These are phyloP conservation scores for Neurospora intermedia DNA, from an alignment of 495 filamentous ascomycete species.

Conservation along the genomic window DNA sequence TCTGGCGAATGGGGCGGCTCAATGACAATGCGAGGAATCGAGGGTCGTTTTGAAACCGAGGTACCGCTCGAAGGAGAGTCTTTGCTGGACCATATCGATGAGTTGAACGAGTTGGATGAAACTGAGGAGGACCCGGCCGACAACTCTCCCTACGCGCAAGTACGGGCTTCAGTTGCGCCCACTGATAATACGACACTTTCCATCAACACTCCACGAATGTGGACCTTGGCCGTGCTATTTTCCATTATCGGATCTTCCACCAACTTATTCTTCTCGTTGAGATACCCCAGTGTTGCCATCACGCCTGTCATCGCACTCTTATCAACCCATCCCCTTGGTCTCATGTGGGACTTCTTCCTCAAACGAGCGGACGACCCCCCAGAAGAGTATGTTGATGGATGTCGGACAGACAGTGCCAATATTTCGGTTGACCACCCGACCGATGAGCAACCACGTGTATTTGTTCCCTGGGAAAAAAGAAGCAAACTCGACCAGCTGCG, in stretches of 20 bases:
- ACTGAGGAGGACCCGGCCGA: constrained; percentile 43
- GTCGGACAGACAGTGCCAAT: constrained; percentile 15
- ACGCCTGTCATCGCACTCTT: constrained; percentile 76
- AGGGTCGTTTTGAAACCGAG: constrained; percentile 37
- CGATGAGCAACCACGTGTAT: constrained; percentile 1
- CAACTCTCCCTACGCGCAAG: constrained; percentile 60
- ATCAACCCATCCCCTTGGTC: constrained; percentile 69
- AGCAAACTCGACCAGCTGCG: constrained; percentile 36
- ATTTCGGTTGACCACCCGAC: constrained; percentile 6
- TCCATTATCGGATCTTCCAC: constrained; percentile 70
- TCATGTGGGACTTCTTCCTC: constrained; percentile 62
- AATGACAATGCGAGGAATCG: constrained; percentile 29
- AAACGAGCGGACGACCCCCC: constrained; percentile 51
- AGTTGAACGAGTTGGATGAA: constrained; percentile 20
- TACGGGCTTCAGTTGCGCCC: constrained; percentile 65
- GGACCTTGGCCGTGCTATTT: constrained; percentile 66
- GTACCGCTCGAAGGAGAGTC: constrained; percentile 20
- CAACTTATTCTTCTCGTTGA: constrained; percentile 72
- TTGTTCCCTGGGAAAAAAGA: constrained; percentile 15
- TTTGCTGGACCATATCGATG: constrained; percentile 10
- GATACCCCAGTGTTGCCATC: constrained; percentile 80
- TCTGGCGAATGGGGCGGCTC: constrained; percentile 34
- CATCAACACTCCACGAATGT: constrained; percentile 84
- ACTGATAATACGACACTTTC: constrained; percentile 62
- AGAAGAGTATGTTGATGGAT: constrained; percentile 49